Conservation (phyloP, 495 filamentous ascomycete genomes). For the Aspergillus incahuasiensis region DNA sequence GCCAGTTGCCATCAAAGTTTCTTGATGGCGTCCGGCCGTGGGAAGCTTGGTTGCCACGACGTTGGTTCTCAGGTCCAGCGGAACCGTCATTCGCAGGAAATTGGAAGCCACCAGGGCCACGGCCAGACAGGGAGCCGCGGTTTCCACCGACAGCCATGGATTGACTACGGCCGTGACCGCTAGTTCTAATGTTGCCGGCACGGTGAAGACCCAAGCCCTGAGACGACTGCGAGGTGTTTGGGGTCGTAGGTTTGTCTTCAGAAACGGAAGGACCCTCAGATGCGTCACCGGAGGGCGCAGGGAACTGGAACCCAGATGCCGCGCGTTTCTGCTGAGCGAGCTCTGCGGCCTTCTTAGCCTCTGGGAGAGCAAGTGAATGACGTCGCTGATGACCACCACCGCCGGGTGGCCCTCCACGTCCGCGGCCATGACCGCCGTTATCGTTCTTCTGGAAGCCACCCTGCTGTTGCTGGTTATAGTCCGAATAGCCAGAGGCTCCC, state of each 20-base stretch:
- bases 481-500: constrained; percentile 85
- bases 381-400: constrained; percentile 88
- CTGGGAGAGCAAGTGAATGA: constrained; percentile 89
- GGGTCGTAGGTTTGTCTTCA: constrained; percentile 35
- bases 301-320: constrained; percentile 92
- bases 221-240: constrained; percentile 29
- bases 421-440: constrained; percentile 65
- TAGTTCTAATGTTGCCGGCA: constrained; percentile 48
- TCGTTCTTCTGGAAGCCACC: constrained; percentile 59
- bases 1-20: constrained; percentile 98
- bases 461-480: constrained; percentile 60
- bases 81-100: constrained; percentile 61
- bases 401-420: constrained; percentile 68
- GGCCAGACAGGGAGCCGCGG: constrained; percentile 49
- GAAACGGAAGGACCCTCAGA: constrained; percentile 42
- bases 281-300: constrained; percentile 58
- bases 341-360: constrained; percentile 97
- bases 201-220: constrained; percentile 44
- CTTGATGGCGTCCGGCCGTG: constrained; percentile 79
- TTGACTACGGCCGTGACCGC: constrained; percentile 62
- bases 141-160: constrained; percentile 62
- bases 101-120: constrained; percentile 64
- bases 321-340: constrained; percentile 94
- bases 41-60: constrained; percentile 60
- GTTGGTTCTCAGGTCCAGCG: constrained; percentile 58